Evolutionary conservation across 2,329 filamentous ascomycete genomes (phyloP).

Genomic region (Beauveria caledonica): DNA sequence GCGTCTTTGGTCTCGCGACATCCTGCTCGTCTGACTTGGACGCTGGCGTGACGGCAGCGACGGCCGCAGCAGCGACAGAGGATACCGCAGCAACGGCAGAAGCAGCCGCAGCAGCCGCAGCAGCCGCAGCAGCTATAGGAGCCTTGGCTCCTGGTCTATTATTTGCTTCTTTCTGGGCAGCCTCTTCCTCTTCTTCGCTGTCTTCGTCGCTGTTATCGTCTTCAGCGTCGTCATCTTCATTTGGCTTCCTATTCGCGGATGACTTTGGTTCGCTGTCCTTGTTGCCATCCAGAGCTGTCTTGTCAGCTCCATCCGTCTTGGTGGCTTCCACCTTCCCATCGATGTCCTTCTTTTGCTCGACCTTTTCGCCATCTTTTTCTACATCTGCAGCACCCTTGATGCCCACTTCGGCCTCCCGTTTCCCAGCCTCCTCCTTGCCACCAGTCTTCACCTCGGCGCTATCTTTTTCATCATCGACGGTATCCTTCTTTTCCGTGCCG

Average conservation of each 20-base stretch:
- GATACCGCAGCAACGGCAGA: neutral
- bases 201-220: slow-evolving; percentile 2
- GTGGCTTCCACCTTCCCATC: slow-evolving; percentile 2
- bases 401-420: slow-evolving; percentile 12
- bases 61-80: neutral
- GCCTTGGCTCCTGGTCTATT: neutral
- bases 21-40: neutral
- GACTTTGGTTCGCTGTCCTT: neutral
- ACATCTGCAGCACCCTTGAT: slow-evolving; percentile 14
- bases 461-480: neutral
- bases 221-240: neutral
- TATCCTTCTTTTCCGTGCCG: slow-evolving; percentile 29
- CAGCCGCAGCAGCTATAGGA: neutral
- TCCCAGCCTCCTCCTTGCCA: slow-evolving; percentile 9
- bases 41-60: neutral
- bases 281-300: neutral
- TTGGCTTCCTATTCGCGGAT: neutral
- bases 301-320: slow-evolving; percentile 10
- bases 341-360: slow-evolving; percentile 4
- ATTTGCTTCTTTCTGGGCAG: neutral
- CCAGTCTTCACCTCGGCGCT: neutral
- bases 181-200: neutral
- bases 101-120: neutral
- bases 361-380: slow-evolving; percentile 25
- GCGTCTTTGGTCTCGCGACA: neutral